Conservation (phyloP, 768 basidiomycete genomes). For the Cystofilobasidium bisporidii region DNA sequence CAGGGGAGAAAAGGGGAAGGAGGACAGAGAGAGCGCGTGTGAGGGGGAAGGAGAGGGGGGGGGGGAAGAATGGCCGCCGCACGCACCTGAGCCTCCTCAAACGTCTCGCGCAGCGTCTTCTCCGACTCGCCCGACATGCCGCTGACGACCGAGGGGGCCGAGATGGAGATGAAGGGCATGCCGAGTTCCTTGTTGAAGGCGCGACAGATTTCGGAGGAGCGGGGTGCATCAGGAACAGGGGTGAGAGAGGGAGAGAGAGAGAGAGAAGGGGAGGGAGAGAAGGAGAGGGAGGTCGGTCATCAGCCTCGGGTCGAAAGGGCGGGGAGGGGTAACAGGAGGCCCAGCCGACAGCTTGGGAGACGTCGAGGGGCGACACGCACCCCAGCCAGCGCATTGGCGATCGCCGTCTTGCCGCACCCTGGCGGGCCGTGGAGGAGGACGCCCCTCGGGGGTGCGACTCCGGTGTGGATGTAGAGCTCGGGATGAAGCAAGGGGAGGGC, state of each 20-base stretch:
- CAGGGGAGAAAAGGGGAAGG: too few relatives aligned
- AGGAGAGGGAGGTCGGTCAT: background rate
- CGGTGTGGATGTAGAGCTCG: constrained; percentile 87
- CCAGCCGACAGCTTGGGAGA: background rate
- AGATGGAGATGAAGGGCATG: constrained; percentile 85
- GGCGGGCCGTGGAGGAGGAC: constrained; percentile 91
- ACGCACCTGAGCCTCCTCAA: constrained; percentile 87
- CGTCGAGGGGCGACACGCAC: constrained; percentile 45
- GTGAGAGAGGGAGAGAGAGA: too few relatives aligned
- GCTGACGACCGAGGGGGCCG: constrained; percentile 89
- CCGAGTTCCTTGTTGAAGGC: constrained; percentile 72
- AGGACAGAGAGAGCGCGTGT: background rate
- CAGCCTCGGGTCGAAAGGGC: too few relatives aligned
- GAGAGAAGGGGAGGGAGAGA: too few relatives aligned
- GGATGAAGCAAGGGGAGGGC: constrained; percentile 92
- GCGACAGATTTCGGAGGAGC: background rate
- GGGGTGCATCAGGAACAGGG: too few relatives aligned
- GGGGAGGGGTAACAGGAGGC: too few relatives aligned
- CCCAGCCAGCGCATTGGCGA: constrained; percentile 91
- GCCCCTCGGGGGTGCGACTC: constrained; percentile 82
- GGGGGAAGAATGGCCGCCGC: too few relatives aligned
- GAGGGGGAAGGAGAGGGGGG: too few relatives aligned
- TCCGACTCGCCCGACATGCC: constrained; percentile 99
- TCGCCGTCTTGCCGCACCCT: constrained; percentile 89
- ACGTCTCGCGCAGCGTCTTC: constrained; percentile 88